These are phyloP conservation scores for Coniferiporia sulphurascens DNA, from an alignment of 1,284 basidiomycete genomes.

Conservation along the genomic window DNA sequence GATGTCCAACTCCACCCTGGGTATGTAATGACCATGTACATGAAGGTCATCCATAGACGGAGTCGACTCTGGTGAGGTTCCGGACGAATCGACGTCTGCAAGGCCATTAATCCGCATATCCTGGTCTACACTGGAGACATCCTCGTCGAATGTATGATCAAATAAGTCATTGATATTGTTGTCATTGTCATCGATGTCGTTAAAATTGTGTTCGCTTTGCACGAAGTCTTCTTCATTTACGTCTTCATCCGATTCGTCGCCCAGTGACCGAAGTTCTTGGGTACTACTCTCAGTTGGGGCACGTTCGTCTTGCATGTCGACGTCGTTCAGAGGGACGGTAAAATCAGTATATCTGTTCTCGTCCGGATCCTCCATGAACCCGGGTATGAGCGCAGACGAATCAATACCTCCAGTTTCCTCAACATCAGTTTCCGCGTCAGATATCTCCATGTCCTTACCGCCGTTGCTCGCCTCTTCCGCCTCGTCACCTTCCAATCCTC, in stretches of 20 bases:
- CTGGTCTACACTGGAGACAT: not conserved
- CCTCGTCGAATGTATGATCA: not conserved
- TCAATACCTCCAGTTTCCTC: not conserved
- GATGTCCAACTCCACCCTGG: not conserved
- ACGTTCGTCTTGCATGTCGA: not conserved
- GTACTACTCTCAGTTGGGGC: not conserved
- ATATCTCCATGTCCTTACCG: not conserved
- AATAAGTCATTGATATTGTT: too few relatives aligned
- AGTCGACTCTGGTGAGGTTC: not conserved
- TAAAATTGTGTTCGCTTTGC: not conserved
- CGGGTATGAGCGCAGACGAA: not conserved
- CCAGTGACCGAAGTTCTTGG: not conserved
- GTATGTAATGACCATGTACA: not conserved
- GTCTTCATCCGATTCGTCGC: not conserved
- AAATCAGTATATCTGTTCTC: not conserved
- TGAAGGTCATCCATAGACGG: not conserved
- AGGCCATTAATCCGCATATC: not conserved
- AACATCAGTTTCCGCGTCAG: not conserved
- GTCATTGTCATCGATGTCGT: too few relatives aligned
- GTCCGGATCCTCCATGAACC: constrained; percentile 9
- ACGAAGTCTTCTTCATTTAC: not conserved
- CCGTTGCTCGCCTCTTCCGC: not conserved
- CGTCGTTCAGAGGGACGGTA: constrained; percentile 3
- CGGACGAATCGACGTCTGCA: not conserved
- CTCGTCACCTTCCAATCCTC: constrained; percentile 11